Conservation (phyloP, 2,329 filamentous ascomycete genomes). For the Bipolaris sorokiniana region DNA sequence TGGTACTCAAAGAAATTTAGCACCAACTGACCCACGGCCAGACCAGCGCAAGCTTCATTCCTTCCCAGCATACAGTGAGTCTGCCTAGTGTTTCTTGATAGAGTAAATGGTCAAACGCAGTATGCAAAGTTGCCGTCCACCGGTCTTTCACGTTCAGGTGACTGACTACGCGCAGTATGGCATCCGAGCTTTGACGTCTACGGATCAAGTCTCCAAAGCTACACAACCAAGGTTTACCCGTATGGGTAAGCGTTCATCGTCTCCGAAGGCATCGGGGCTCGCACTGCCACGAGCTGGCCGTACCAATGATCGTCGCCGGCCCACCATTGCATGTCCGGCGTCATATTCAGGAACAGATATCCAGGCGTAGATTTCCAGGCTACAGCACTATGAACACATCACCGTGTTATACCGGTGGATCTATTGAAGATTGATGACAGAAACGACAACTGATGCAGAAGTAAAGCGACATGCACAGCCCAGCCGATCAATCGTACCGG, state of each 20-base stretch:
- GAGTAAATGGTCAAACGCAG: not conserved
- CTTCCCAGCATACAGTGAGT: not conserved
- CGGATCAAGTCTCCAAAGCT: not conserved
- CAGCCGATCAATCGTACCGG: not conserved
- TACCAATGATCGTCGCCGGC: not conserved
- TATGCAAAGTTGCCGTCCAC: not conserved
- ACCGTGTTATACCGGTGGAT: not conserved
- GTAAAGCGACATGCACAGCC: not conserved
- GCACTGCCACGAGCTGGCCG: not conserved
- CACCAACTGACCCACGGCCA: not conserved
- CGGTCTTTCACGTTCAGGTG: not conserved
- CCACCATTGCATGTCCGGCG: not conserved
- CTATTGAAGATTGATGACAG: not conserved
- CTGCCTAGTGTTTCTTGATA: not conserved
- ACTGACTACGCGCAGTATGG: not conserved
- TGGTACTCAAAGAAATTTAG: not conserved
- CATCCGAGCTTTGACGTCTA: not conserved
- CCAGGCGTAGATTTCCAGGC: not conserved
- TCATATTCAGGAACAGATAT: not conserved
- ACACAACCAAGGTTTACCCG: not conserved
- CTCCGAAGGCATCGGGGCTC: not conserved
- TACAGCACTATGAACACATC: not conserved
- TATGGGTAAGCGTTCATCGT: not conserved
- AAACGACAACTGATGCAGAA: not conserved
- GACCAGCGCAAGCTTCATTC: not conserved